Evolutionary conservation across 164 flowering plant species (phyloP).

Genomic region (Santalum album): DNA sequence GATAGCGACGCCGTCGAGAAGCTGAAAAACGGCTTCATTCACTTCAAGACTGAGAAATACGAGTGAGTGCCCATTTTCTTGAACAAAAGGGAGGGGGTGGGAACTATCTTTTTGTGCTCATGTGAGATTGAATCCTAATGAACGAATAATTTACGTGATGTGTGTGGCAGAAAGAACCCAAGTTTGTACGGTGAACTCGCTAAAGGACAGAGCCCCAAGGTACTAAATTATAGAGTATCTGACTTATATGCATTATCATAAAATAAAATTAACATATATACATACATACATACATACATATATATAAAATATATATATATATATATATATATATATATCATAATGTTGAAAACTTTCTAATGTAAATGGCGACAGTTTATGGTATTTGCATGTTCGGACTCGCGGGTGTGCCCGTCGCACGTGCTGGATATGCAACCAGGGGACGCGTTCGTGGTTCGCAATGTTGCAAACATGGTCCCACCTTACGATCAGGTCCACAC

Average conservation of each 20-base stretch:
- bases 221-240: no score
- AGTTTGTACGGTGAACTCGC: slow-evolving; percentile 56
- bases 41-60: slow-evolving; percentile 74
- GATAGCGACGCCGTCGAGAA: slow-evolving; percentile 41
- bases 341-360: no score
- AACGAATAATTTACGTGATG: no score
- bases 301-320: no score
- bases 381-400: slow-evolving; percentile 54
- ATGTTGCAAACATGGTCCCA: slow-evolving; percentile 48
- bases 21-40: slow-evolving; percentile 53
- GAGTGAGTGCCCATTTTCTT: slow-evolving; percentile 32
- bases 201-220: slow-evolving; percentile 93
- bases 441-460: slow-evolving; percentile 46
- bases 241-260: no score
- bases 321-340: no score
- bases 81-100: no score
- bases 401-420: slow-evolving; percentile 50
- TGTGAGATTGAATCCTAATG: no score
- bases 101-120: no score
- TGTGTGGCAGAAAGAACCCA: slow-evolving; percentile 61
- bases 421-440: slow-evolving; percentile 46
- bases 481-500: slow-evolving; percentile 26
- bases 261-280: neutral
- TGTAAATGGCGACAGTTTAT: no score
- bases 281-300: neutral